Base-by-base conservation (phyloP, 306 rosid species). In the Acacia melanoxylon region DNA sequence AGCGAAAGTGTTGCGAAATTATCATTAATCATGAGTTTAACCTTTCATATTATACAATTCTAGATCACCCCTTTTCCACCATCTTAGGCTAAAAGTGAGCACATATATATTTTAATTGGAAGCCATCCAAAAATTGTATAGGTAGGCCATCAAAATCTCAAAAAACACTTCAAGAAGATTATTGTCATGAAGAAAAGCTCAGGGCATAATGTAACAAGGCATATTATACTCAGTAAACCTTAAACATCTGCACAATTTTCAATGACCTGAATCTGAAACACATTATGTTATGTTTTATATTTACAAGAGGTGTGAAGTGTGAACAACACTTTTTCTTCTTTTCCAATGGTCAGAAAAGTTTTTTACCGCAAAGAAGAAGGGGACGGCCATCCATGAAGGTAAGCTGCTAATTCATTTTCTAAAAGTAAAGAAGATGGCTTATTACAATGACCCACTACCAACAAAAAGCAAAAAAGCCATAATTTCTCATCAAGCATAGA, bases 401-500 rank as follows among this genome's bases (percentile, higher is more conserved):
- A 84, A 54, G 81, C 16, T 58, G 65, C 77, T 29, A 74, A 68
- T 66, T 82, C 80, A 76, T 81, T 78, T 80, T 69, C 82, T 79
- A 76, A 79, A 41, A 68, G 75, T 19, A 37, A 37, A 72, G 73
- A 85, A 68, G 42, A 69, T 74, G 46, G 46, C 6, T 35, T 6
- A 72, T 15, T 82, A 79, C 66, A 80, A 86, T 37, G 61, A 52
- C 67, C 69, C 76, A 61, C 40, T 68, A 49, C 44, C 85, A 81
- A 76, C 12, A 79, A 58, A 68, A 68, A 72, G 79, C 22, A 59
- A 22, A 65, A 81, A 65, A 81, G 68, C 85, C 87, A 72, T 41
- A 68, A 62, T 70, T 72, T 67, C 80, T 77, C 84, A 86, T 54
- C 25, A 86, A 83, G 83, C 73, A 83, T 51, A 82, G 85, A 82